Evolutionary conservation across 2,329 filamentous ascomycete species (phyloP).

Genomic region (Fusarium sp.): DNA sequence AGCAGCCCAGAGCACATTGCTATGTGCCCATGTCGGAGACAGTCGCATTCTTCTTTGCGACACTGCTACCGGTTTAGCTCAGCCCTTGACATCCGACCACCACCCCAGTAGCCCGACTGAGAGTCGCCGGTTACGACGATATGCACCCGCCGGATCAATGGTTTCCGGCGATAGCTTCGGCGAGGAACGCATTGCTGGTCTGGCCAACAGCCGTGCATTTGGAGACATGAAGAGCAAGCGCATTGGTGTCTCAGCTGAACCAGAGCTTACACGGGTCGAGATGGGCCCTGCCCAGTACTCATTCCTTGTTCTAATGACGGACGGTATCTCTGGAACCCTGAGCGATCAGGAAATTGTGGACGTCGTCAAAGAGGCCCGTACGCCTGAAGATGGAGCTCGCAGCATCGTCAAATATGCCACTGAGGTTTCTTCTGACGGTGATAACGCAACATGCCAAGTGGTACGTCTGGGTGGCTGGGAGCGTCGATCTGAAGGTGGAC

Average conservation of each 20-base stretch:
- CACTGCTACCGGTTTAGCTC: slow-evolving; percentile 81
- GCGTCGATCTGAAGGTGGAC: slow-evolving; percentile 81
- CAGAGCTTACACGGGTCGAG: slow-evolving; percentile 84
- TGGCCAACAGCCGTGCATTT: slow-evolving; percentile 94
- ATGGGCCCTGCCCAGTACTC: slow-evolving; percentile 85
- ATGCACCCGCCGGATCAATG: slow-evolving; percentile 79
- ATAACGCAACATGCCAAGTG: slow-evolving; percentile 76
- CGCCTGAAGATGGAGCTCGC: slow-evolving; percentile 84
- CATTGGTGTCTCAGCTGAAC: slow-evolving; percentile 93
- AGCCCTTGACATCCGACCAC: slow-evolving; percentile 89
- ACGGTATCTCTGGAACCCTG: slow-evolving; percentile 88
- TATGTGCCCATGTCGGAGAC: slow-evolving; percentile 93
- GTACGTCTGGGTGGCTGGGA: slow-evolving; percentile 77
- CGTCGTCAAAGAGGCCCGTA: slow-evolving; percentile 91
- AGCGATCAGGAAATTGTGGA: slow-evolving; percentile 96
- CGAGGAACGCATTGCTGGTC: slow-evolving; percentile 91
- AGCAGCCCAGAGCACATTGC: slow-evolving; percentile 80
- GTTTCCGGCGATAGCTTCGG: slow-evolving; percentile 92
- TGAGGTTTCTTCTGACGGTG: slow-evolving; percentile 77
- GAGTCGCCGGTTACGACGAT: slow-evolving; percentile 83
- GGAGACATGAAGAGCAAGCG: slow-evolving; percentile 93
- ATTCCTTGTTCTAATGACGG: slow-evolving; percentile 88
- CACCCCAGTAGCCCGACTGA: slow-evolving; percentile 91
- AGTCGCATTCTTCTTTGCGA: slow-evolving; percentile 91
- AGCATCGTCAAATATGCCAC: slow-evolving; percentile 88